Evolutionary conservation across 163 green algal species (phyloP), one percentile per base, ranked within the genome.

Genomic region (Chloromonas sp.): DNA sequence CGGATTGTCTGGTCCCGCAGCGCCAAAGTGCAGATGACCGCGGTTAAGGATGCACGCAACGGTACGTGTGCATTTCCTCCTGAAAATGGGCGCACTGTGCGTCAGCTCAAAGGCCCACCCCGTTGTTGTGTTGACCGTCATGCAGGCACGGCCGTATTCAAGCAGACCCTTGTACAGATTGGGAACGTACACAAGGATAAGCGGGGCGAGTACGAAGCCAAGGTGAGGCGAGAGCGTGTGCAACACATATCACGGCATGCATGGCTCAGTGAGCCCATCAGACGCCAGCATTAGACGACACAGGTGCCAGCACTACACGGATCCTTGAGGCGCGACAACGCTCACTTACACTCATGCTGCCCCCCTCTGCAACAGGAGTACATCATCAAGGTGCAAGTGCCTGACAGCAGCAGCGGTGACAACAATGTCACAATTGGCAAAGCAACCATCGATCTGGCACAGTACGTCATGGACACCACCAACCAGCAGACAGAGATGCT

Each of bases 11-110:
- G 85, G 87, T 84, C 86, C 0, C 62, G 89, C 15, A 87, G 84
- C 13, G 83, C 89, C 70, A 92, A 92, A 59, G 36, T 92, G 71
- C 87, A 91, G 76, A 90, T 92, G 71, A 92, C 89, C 59, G 84
- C 88, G 0, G 61, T 84, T 61, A 87, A 88, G 76, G 87, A 89
- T 58, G 87, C 86, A 5, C n/a, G 79, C 71, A 85, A 86, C 82
- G 87, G 89, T 90, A 14, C 58, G 86, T 85, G n/a, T 0, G n/a
- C 36, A 36, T 36, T 36, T 36, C 36, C 36, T 36, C 36, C 36
- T 36, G 36, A 36, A 36, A 36, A 36, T 36, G 36, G 36, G 36
- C 36, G 36, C 36, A 36, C 36, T 36, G 36, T 36, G 36, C 36
- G 36, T 5, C 66, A 74, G 66, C 66, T 11, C 66, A 11, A 11